These are phyloP conservation scores for Macadamia integrifolia DNA, from an alignment of 164 flowering plant genomes.

Conservation along the genomic window DNA sequence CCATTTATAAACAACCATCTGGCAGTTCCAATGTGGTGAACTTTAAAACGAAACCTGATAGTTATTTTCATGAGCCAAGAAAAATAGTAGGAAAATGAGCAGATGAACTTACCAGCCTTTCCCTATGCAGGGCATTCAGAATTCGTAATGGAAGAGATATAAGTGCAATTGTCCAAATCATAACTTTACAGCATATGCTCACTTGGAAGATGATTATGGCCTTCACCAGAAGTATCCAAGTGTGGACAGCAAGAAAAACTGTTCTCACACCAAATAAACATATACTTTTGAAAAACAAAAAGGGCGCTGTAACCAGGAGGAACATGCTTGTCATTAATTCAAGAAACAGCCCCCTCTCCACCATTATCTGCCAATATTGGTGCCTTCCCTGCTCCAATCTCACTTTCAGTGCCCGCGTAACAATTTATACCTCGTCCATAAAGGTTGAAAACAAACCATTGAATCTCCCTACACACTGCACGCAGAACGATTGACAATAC, in stretches of 20 bases:
- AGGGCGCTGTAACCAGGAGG: constrained; percentile 33
- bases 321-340: constrained; percentile 16
- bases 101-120: constrained; percentile 42
- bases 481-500: background rate
- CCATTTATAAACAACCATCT: background rate
- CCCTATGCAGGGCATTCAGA: constrained; percentile 51
- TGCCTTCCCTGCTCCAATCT: constrained; percentile 1
- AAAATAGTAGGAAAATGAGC: background rate
- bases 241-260: constrained; percentile 21
- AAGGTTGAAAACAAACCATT: background rate
- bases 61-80: background rate
- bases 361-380: constrained; percentile 1
- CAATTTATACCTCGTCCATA: background rate
- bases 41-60: background rate
- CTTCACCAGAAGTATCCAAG: constrained; percentile 47
- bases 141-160: constrained; percentile 46
- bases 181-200: constrained; percentile 24
- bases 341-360: constrained; percentile 13
- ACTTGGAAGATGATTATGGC: constrained; percentile 29
- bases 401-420: background rate
- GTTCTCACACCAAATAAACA: constrained; percentile 27
- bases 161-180: constrained; percentile 38
- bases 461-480: constrained; percentile 4
- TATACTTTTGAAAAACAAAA: constrained; percentile 28
- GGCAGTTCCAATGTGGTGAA: background rate